Conservation (phyloP, 2,329 filamentous ascomycete genomes). For the Sporothrix protearum region DNA sequence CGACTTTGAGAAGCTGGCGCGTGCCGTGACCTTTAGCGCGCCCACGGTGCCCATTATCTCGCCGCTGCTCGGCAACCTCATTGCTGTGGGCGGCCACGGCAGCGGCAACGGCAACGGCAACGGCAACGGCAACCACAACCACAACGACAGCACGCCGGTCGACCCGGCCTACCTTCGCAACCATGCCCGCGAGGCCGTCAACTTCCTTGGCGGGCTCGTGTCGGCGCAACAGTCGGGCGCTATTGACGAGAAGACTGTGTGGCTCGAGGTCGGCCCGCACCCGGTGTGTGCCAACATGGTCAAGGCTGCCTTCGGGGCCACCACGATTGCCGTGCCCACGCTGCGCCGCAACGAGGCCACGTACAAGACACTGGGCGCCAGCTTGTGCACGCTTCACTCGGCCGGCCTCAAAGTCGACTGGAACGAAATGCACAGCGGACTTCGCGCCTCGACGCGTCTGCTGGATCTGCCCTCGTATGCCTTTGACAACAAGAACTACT, state of each 20-base stretch:
- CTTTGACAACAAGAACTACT: conserved; percentile 71
- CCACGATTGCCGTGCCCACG: conserved; percentile 55
- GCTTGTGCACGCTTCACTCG: conserved; percentile 56
- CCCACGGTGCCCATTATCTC: conserved; percentile 63
- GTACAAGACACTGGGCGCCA: conserved; percentile 61
- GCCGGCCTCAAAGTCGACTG: conserved; percentile 64
- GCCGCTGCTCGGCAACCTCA: conserved; percentile 59
- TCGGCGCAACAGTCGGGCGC: conserved; percentile 55
- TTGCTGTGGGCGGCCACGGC: conserved; percentile 49
- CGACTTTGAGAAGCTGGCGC: conserved; percentile 51
- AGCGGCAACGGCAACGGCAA: too few relatives aligned
- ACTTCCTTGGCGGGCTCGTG: conserved; percentile 62
- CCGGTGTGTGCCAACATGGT: conserved; percentile 67
- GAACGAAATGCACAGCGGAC: conserved; percentile 63
- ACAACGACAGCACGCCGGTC: conserved; percentile 46
- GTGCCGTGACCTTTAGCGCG: conserved; percentile 38
- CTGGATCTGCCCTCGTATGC: conserved; percentile 65
- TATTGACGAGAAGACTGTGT: conserved; percentile 64
- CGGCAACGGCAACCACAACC: too few relatives aligned
- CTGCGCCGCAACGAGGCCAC: conserved; percentile 60
- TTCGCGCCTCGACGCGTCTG: conserved; percentile 43
- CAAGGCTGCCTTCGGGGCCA: conserved; percentile 57
- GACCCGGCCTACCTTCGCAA: conserved; percentile 60
- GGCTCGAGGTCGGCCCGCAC: conserved; percentile 72
- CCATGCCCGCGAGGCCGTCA: conserved; percentile 64